A percentile compares a stretch with the other conserved stretches of the same genome.
These are phyloP conservation scores for Candida palmyrensis DNA, from an alignment of 805 yeast genomes.

Conservation along the genomic window DNA sequence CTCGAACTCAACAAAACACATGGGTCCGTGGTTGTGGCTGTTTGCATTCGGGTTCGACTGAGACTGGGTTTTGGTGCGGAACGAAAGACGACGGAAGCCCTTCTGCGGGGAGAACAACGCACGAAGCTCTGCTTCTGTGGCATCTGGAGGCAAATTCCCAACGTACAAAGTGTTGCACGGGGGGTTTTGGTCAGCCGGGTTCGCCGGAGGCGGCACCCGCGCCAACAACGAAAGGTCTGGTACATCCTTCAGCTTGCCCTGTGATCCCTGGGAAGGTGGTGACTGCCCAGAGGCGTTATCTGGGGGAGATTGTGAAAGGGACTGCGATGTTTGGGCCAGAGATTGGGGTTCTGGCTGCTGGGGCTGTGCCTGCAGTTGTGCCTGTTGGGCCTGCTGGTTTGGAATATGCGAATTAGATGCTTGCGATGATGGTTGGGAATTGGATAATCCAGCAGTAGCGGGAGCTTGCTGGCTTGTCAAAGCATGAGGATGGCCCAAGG, in stretches of 20 bases:
- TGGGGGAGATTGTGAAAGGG: neutral
- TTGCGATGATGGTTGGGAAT: slow-evolving; percentile 1
- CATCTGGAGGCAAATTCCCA: slow-evolving; percentile 96
- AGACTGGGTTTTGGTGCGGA: slow-evolving; percentile 56
- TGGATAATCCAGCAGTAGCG: neutral
- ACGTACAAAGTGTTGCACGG: slow-evolving; percentile 97
- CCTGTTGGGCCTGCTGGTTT: slow-evolving; percentile 3
- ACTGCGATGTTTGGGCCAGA: slow-evolving; percentile 1
- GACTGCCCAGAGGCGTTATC: slow-evolving; percentile 2
- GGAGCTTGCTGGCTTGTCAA: neutral
- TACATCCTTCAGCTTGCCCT: slow-evolving; percentile 28
- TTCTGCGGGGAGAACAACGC: slow-evolving; percentile 81
- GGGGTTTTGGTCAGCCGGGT: slow-evolving; percentile 98
- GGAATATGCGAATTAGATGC: neutral
- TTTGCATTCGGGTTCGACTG: slow-evolving; percentile 20
- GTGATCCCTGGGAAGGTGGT: slow-evolving; percentile 8
- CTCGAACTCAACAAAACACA: slow-evolving; percentile 99
- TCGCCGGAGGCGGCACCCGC: slow-evolving; percentile 85
- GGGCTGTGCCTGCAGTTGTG: slow-evolving; percentile 6
- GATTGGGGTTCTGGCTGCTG: slow-evolving; percentile 6
- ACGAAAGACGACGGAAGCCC: slow-evolving; percentile 89
- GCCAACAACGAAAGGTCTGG: slow-evolving; percentile 71
- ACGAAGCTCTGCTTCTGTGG: slow-evolving; percentile 88
- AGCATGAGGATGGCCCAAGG: neutral
- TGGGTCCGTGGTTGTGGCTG: slow-evolving; percentile 76